Base-by-base conservation (phyloP, 352 stramenopile species). In the Pythium insidiosum region DNA sequence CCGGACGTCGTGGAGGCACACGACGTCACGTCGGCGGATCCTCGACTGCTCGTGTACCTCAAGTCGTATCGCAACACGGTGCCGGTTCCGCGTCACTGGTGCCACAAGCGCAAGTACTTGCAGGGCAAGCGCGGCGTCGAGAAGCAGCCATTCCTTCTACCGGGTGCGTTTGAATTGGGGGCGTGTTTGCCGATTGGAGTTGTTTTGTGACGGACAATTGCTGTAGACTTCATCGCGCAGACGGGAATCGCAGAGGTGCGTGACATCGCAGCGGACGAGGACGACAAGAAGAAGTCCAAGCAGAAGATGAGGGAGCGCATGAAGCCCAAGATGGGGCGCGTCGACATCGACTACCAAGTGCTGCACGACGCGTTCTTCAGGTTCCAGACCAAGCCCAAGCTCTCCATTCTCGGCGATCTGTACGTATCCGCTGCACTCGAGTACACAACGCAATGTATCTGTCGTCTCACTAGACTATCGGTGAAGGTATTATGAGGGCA, bases 301-400 rank as follows among this genome's bases (percentile, higher is more conserved):
- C 79, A 97, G 60, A 91, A 91, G 42, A 90, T 94, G 54, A 76
- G 96, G 43, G 74, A 95, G 34, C 77, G 94, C 34, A 80, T 99
- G 46, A 81, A 94, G 45, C 94, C 95, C 6, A 98, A 98, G 61
- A 94, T 97, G 73, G 94, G 95, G 15, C 74, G 80, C 21, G 95
- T 99, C 37, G 96, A 98, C 67, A 98, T 99, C 20, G 96, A 99
- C 59, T 99, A 98, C 58, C 87, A 97, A 44, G 91, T 97, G 15
- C 68, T 99, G 5, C 89, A 99, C 58, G 94, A 99, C 59, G 96
- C 96, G 5, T 99, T 99, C 67, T 99, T 99, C 78, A 94, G 96
- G 49, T 96, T 96, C 68, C 95, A 99, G 73, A 98, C 90, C 2
- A 99, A 99, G 60, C 96, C 96, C n/a, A 81, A 82, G 38, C 66